phyloP scores from a whole-genome alignment of 169 alveolate species.

The Babesia sp. region DNA sequence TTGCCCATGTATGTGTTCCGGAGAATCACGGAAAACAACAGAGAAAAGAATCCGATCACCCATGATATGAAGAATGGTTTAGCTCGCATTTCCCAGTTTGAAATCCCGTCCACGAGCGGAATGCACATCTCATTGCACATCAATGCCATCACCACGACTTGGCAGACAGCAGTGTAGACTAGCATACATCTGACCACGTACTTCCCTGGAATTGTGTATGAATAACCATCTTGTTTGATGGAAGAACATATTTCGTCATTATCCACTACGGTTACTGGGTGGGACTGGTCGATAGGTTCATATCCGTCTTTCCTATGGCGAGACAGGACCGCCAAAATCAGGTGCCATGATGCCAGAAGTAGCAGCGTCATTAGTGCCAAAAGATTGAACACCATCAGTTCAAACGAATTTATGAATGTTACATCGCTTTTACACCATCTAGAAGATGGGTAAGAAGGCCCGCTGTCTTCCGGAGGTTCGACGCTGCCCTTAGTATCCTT shows the following conservation, averaged over 20 bases:
- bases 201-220: conserved; percentile 55
- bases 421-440: conserved; percentile 43
- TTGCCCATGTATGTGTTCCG: conserved; percentile 58
- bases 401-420: conserved; percentile 19
- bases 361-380: conserved; percentile 15
- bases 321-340: not conserved
- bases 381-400: conserved; percentile 28
- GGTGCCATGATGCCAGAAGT: conserved; percentile 46
- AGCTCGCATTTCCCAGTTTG: conserved; percentile 76
- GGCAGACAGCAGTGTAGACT: conserved; percentile 59
- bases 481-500: not conserved
- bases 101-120: conserved; percentile 58
- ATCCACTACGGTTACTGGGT: conserved; percentile 1
- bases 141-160: conserved; percentile 61
- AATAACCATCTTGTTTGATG: conserved; percentile 54
- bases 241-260: not conserved
- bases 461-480: not conserved
- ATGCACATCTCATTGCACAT: conserved; percentile 76
- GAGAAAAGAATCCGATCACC: conserved; percentile 54
- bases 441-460: not conserved
- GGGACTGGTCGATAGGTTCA: not conserved
- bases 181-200: conserved; percentile 25
- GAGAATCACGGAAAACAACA: conserved; percentile 36
- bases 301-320: not conserved
- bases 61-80: conserved; percentile 61